Evolutionary conservation across 768 basidiomycete genomes (phyloP), one percentile per base, ranked within the genome.

Genomic region (Russula ochroleuca): DNA sequence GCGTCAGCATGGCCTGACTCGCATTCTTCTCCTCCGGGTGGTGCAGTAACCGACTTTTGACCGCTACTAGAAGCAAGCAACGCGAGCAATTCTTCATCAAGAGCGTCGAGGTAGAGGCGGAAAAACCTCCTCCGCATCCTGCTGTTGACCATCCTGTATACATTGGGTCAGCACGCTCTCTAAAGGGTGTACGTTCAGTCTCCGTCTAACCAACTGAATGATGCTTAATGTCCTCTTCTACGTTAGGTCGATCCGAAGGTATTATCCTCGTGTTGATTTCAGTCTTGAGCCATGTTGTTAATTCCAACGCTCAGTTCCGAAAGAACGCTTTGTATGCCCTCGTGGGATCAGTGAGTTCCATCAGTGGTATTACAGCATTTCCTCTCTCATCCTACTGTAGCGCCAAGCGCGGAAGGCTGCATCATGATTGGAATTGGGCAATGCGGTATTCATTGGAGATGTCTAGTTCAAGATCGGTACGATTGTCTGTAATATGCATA

Each of bases 131-230:
- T n/a, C n/a, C n/a, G n/a, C n/a, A n/a, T n/a, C n/a, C n/a, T n/a
- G n/a, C n/a, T n/a, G n/a, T n/a, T n/a, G n/a, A n/a, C n/a, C n/a
- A n/a, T n/a, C n/a, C n/a, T n/a, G n/a, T n/a, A n/a, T n/a, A n/a
- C n/a, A n/a, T n/a, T n/a, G n/a, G n/a, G n/a, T n/a, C n/a, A n/a
- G n/a, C 89, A 70, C 83, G 87, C 69, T 94, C 91, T 41, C 71
- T 90, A 81, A 93, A 85, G 80, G 95, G 94, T 84, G 96, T 98
- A 83, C 67, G 92, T 88, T 87, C 88, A 80, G 90, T 92, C n/a
- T 38, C 52, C 23, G 15, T 28, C 19, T 55, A 10, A 79, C 60
- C 84, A 84, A 6, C 49, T 61, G 23, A 41, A 43, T 45, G 60
- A 35, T 41, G 25, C 43, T 47, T 56, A 25, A 15, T 23, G 58